A percentile compares a stretch with the other conserved stretches of the same genome.
phyloP scores from a whole-genome alignment of 306 rosid species.

The Sicyos baderoa region DNA sequence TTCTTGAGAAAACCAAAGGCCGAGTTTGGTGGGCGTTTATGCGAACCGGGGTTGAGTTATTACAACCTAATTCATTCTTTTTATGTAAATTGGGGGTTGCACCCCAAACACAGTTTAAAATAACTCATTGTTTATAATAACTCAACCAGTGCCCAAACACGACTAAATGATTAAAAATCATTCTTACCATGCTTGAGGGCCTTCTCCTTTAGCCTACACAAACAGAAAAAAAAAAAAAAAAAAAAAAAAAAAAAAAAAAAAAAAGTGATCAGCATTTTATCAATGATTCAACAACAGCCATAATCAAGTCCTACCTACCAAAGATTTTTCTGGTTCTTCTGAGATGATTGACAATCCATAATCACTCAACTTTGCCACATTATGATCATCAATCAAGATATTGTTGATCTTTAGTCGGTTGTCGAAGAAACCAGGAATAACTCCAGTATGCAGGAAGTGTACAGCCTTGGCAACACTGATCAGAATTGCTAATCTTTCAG shows the following conservation, averaged over 20 bases:
- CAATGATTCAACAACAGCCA: not conserved
- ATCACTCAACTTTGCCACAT: slow-evolving; percentile 69
- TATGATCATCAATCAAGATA: slow-evolving; percentile 61
- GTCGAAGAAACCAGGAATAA: slow-evolving; percentile 81
- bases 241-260: not conserved
- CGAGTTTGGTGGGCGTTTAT: too few relatives aligned
- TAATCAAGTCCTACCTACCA: slow-evolving; percentile 44
- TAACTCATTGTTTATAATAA: too few relatives aligned
- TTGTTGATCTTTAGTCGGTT: slow-evolving; percentile 60
- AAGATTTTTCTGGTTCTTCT: slow-evolving; percentile 48
- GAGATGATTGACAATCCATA: slow-evolving; percentile 80
- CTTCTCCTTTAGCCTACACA: slow-evolving; percentile 59
- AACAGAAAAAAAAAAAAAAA: slow-evolving; percentile 22
- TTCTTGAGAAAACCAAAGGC: not conserved
- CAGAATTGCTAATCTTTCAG: slow-evolving; percentile 57
- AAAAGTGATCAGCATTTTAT: slow-evolving; percentile 19
- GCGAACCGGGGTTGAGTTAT: too few relatives aligned
- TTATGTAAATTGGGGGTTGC: too few relatives aligned
- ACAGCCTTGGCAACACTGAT: slow-evolving; percentile 75
- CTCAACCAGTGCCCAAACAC: not conserved
- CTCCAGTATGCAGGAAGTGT: slow-evolving; percentile 78
- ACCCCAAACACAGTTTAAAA: too few relatives aligned
- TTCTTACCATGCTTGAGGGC: slow-evolving; percentile 55
- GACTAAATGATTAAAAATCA: not conserved
- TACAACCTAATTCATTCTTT: too few relatives aligned